Base-by-base conservation (phyloP, 805 yeast species). In the Yueomyces sp. region DNA sequence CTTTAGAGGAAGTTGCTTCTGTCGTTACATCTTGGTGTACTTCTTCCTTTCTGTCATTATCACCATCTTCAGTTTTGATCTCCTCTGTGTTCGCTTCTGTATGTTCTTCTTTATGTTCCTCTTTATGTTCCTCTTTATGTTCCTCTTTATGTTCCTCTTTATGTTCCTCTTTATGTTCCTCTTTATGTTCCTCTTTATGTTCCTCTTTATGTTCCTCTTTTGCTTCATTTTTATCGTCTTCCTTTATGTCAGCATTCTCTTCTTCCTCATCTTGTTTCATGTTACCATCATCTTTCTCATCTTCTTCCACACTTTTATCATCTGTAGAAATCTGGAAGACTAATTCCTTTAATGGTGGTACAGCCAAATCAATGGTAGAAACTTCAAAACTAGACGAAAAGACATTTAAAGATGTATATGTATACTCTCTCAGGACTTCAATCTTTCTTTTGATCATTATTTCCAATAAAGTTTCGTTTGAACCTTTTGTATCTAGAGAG, bases 351-450 rank as follows among this genome's bases (percentile, higher is more conserved):
- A 38, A 34, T 33, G 49, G 40, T 3, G 60, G 59, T 5, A 56
- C 43, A 4, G 43, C 26, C 6, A 53, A 30, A 8, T 33, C 39
- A 3, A 30, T 39, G 3, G 44, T 46, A 5, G 37, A 37, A 6
- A 49, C 36, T 27, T 45, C 47, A 40, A 57, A 55, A 4, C 45
- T 47, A 6, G 56, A 51, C 7, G 44, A 43, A 40, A 58, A 57
- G 3, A 55, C 49, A 42, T 50, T 55, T 4, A 60, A 28, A 0
- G 65, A 54, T 41, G 52, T 56, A 40, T 55, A 57, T 6, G 58
- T 49, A 38, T 61, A 82, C 57, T 88, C 96, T 57, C 98, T 72
- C 45, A 85, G 76, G 3, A 85, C 76, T 59, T 92, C 97, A 36
- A 90, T 72, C 51, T 76, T 81, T 49, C 94, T 68, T 52, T 86